These are phyloP conservation scores for Alopecurus myosuroides DNA, from an alignment of 176 grass and related monocot genomes.

Conservation along the genomic window DNA sequence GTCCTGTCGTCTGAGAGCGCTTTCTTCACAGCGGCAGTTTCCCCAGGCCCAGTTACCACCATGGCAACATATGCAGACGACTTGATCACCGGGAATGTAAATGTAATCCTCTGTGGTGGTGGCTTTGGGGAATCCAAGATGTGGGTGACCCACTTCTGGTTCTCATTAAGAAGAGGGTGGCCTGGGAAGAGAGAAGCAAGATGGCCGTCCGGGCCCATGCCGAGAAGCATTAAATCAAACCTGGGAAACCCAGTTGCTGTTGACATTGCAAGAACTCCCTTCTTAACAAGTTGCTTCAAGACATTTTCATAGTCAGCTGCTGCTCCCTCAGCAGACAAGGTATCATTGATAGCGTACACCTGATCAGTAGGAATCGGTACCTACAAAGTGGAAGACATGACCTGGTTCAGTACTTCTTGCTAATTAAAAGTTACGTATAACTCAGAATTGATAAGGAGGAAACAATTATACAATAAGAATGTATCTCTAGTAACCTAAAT, in stretches of 20 bases:
- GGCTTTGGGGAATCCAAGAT: slow-evolving; percentile 97
- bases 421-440: neutral
- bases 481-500: neutral
- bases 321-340: slow-evolving; percentile 82
- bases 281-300: slow-evolving; percentile 78
- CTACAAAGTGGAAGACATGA: slow-evolving; percentile 31
- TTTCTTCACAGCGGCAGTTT: slow-evolving; percentile 62
- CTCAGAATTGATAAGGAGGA: neutral
- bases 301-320: slow-evolving; percentile 75
- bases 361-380: slow-evolving; percentile 74
- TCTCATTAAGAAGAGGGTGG: slow-evolving; percentile 74
- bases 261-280: slow-evolving; percentile 45
- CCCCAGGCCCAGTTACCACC: slow-evolving; percentile 78
- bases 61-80: slow-evolving; percentile 80
- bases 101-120: slow-evolving; percentile 91
- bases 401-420: neutral
- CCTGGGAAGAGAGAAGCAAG: slow-evolving; percentile 94
- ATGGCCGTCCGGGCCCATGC: slow-evolving; percentile 98
- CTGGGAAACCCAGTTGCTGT: slow-evolving; percentile 56
- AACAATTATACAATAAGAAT: neutral
- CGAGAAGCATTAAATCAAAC: slow-evolving; percentile 90
- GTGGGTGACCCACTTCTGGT: slow-evolving; percentile 71
- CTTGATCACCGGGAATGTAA: slow-evolving; percentile 92
- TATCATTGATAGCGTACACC: slow-evolving; percentile 96
- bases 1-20: slow-evolving; percentile 53